Percentiles rank a stretch among this genome's conserved stretches.
These are phyloP conservation scores for Meyerozyma sp. DNA, from an alignment of 1,139 yeast species.

Conservation along the genomic window DNA sequence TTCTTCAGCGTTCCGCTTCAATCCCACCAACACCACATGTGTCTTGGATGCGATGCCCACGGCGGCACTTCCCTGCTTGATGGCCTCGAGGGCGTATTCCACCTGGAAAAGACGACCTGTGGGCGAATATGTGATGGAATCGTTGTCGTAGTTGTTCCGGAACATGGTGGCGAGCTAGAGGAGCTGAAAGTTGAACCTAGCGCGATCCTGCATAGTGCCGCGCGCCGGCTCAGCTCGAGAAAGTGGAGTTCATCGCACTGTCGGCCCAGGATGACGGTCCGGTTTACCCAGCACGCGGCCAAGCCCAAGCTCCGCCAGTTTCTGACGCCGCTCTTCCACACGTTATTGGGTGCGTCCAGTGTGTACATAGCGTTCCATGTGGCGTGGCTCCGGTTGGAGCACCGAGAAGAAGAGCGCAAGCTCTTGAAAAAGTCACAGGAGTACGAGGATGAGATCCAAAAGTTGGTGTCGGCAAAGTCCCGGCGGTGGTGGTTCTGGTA, in stretches of 20 bases:
- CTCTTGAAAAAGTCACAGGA: constrained; percentile 18
- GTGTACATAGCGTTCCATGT: constrained; percentile 34
- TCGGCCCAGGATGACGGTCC: constrained; percentile 3
- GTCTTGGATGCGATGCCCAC: constrained; percentile 85
- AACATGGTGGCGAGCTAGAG: constrained; percentile 42
- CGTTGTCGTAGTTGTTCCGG: constrained; percentile 97
- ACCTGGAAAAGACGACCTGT: constrained; percentile 94
- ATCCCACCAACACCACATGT: constrained; percentile 87
- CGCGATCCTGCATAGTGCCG: background rate
- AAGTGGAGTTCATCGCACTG: too few relatives aligned
- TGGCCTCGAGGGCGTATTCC: constrained; percentile 95
- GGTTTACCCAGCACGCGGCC: constrained; percentile 11
- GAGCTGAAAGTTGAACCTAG: background rate
- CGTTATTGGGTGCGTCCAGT: constrained; percentile 37
- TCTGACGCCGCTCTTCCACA: constrained; percentile 33
- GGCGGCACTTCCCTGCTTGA: constrained; percentile 96
- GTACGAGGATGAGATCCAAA: constrained; percentile 29
- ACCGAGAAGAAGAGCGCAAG: constrained; percentile 21
- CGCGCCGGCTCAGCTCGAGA: too few relatives aligned
- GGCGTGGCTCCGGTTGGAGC: constrained; percentile 28
- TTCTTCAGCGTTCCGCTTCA: constrained; percentile 94
- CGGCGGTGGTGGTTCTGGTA: constrained; percentile 2
- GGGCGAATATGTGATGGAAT: constrained; percentile 94
- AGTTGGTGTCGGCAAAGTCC: constrained; percentile 23
- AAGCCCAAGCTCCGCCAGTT: constrained; percentile 37